Percentiles rank a stretch among this genome's conserved stretches.
Conservation (phyloP, 2,329 filamentous ascomycete species). For the Diplocarpon mali region DNA sequence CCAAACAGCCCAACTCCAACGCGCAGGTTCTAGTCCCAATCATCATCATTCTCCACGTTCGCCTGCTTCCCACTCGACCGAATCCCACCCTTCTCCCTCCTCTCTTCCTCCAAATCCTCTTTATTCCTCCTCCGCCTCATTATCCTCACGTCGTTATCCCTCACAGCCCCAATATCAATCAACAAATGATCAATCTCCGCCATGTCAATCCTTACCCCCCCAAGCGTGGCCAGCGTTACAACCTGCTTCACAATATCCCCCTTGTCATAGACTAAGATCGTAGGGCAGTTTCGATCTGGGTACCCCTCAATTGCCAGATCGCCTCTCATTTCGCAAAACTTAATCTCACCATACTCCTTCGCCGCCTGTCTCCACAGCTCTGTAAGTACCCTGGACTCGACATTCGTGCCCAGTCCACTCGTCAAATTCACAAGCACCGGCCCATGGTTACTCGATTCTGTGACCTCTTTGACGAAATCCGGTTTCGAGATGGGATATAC, state of each 20-base stretch:
- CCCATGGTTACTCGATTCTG: slow-evolving; percentile 67
- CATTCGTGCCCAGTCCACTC: slow-evolving; percentile 65
- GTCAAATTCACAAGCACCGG: slow-evolving; percentile 71
- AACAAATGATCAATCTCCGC: slow-evolving; percentile 71
- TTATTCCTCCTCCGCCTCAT: slow-evolving; percentile 23
- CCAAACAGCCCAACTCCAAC: slow-evolving; percentile 9
- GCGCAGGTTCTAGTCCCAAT: slow-evolving; percentile 39
- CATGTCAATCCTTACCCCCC: slow-evolving; percentile 60
- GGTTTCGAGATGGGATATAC: slow-evolving; percentile 93
- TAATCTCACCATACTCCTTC: slow-evolving; percentile 79
- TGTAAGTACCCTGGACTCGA: slow-evolving; percentile 72
- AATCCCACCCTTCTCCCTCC: slow-evolving; percentile 23
- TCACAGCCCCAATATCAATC: slow-evolving; percentile 70
- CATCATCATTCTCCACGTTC: slow-evolving; percentile 32
- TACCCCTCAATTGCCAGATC: slow-evolving; percentile 94
- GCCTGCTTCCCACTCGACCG: slow-evolving; percentile 18
- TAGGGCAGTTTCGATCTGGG: slow-evolving; percentile 88
- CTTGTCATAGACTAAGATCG: slow-evolving; percentile 83
- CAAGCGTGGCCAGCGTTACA: slow-evolving; percentile 74
- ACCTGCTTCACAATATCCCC: slow-evolving; percentile 87
- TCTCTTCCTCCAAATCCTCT: slow-evolving; percentile 25
- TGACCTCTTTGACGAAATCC: slow-evolving; percentile 84
- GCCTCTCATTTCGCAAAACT: slow-evolving; percentile 92
- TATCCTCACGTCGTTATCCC: slow-evolving; percentile 67
- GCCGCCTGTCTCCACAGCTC: slow-evolving; percentile 83